phyloP scores from a whole-genome alignment of 257 asterid genomes.

The Ocimum tenuiflorum region DNA sequence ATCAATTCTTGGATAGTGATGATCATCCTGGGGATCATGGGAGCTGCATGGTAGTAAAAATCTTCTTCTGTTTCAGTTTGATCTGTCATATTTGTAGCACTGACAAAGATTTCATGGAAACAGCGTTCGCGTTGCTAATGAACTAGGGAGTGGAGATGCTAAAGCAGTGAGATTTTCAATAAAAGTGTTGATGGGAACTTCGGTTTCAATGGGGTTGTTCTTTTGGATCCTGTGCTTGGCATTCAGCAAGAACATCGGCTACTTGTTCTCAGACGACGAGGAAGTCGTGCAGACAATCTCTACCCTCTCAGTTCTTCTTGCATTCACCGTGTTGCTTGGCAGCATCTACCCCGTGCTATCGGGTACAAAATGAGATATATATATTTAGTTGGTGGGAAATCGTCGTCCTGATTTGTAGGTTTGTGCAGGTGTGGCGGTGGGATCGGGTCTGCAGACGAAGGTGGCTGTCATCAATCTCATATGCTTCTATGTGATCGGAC shows the following conservation, averaged over 20 bases:
- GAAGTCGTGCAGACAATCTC: conserved; percentile 43
- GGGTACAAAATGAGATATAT: conserved; percentile 14
- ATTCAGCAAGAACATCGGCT: conserved; percentile 52
- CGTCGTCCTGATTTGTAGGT: not conserved
- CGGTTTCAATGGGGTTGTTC: conserved; percentile 33
- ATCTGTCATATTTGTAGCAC: no score
- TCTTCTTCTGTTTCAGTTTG: no score
- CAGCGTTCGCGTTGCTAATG: conserved; percentile 76
- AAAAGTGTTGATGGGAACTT: conserved; percentile 47
- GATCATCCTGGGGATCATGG: conserved; percentile 56
- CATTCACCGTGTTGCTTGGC: conserved; percentile 54
- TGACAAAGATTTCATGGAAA: no score
- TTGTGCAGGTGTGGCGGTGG: conserved; percentile 46
- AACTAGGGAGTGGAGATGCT: conserved; percentile 71
- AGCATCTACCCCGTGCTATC: conserved; percentile 69
- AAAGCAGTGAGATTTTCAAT: conserved; percentile 61
- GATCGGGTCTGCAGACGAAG: conserved; percentile 46
- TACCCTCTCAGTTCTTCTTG: conserved; percentile 49
- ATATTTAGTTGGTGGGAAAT: no score
- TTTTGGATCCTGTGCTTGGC: conserved; percentile 43
- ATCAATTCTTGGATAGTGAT: conserved; percentile 50
- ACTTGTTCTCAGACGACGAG: conserved; percentile 41
- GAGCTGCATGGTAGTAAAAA: conserved; percentile 29
- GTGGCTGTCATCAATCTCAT: conserved; percentile 37
- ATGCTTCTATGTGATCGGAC: conserved; percentile 37